phyloP scores from a whole-genome alignment of 768 basidiomycete species.

The Pseudohyphozyma bogoriensis region DNA sequence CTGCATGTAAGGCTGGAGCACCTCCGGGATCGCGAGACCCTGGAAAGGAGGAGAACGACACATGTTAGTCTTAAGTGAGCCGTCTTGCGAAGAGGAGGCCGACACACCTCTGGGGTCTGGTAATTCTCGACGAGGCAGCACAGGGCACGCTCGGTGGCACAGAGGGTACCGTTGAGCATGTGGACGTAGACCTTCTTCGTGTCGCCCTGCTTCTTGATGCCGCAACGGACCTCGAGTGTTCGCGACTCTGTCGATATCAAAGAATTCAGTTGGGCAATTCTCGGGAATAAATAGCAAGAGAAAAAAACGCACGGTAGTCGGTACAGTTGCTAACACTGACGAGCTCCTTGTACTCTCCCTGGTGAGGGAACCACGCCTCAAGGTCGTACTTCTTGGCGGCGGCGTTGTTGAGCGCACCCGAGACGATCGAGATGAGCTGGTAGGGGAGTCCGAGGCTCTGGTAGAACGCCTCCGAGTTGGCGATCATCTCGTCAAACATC shows the following conservation, averaged over 20 bases:
- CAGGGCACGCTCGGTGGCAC: constrained; percentile 89
- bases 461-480: constrained; percentile 85
- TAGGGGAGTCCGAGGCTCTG: constrained; percentile 88
- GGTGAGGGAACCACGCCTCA: constrained; percentile 99
- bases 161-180: constrained; percentile 97
- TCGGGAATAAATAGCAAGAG: background rate
- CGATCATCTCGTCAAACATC: constrained; percentile 84
- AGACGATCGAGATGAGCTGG: constrained; percentile 86
- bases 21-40: constrained; percentile 85
- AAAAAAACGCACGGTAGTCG: constrained; percentile 73
- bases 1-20: constrained; percentile 87
- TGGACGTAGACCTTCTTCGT: constrained; percentile 88
- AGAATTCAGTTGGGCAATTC: background rate
- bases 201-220: constrained; percentile 81
- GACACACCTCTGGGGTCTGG: constrained; percentile 79
- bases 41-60: constrained; percentile 36
- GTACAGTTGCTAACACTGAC: constrained; percentile 98
- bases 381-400: constrained; percentile 95
- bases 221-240: constrained; percentile 84
- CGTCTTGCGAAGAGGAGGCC: background rate
- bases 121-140: constrained; percentile 99
- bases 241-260: constrained; percentile 60
- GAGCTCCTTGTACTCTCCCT: constrained; percentile 88
- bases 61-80: background rate
- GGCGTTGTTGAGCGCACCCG: constrained; percentile 90